Conservation (phyloP, 495 filamentous ascomycete genomes). For the Penicillium coprophilum region DNA sequence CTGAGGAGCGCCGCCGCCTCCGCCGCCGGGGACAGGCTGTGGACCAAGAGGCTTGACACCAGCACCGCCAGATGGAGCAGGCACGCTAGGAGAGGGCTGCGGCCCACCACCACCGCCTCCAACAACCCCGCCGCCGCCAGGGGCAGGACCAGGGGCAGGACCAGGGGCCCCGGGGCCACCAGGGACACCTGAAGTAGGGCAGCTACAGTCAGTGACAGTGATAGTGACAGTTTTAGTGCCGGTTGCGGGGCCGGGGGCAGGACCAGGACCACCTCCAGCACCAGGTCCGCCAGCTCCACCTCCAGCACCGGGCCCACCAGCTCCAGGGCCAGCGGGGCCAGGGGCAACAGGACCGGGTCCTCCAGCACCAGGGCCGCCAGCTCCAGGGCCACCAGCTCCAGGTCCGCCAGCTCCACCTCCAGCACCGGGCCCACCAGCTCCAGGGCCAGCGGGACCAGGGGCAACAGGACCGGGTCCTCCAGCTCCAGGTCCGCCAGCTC, state of each 20-base stretch:
- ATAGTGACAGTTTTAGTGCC: slow-evolving; percentile 21
- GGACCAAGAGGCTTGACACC: background rate
- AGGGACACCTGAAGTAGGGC: slow-evolving; percentile 16
- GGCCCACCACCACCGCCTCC: background rate
- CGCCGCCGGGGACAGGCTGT: background rate
- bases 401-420: too few species aligned
- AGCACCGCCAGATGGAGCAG: slow-evolving; percentile 5
- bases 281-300: slow-evolving; percentile 1
- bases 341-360: background rate
- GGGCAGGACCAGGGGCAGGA: too few species aligned
- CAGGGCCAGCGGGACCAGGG: too few species aligned
- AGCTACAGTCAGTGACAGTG: slow-evolving; percentile 28
- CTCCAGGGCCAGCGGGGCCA: background rate
- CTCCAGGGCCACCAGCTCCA: too few species aligned
- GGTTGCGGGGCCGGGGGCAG: slow-evolving; percentile 8
- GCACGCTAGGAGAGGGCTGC: slow-evolving; percentile 1
- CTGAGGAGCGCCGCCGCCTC: background rate
- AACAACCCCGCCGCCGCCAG: slow-evolving; percentile 10
- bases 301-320: background rate
- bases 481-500: too few species aligned
- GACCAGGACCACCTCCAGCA: slow-evolving; percentile 5
- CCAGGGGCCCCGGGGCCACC: slow-evolving; percentile 8
- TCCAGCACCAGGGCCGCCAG: background rate
- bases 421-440: too few species aligned
- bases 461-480: too few species aligned